These are phyloP conservation scores for Fragosphaeria purpurea DNA, from an alignment of 2,329 filamentous ascomycete genomes.

Conservation along the genomic window DNA sequence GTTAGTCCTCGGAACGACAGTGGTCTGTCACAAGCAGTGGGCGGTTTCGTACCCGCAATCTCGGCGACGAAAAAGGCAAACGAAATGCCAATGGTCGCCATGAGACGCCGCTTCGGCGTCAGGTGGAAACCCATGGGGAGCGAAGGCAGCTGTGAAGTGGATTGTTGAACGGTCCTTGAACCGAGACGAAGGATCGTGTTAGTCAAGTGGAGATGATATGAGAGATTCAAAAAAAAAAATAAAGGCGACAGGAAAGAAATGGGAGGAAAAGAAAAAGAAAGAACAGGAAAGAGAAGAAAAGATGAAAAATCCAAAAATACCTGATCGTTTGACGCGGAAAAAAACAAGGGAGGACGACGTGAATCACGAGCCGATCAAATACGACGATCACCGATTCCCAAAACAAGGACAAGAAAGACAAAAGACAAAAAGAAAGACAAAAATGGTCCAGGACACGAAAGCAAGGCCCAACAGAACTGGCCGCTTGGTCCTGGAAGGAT, in stretches of 20 bases:
- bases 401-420: neutral
- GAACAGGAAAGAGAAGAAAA: neutral
- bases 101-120: slow-evolving; percentile 35
- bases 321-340: neutral
- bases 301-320: neutral
- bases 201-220: neutral
- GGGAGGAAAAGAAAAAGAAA: neutral
- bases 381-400: too few relatives aligned
- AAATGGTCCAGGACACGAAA: neutral
- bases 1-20: neutral
- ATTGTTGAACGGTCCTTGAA: too few relatives aligned
- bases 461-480: too few relatives aligned
- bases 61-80: slow-evolving; percentile 42
- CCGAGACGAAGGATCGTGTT: too few relatives aligned
- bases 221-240: neutral
- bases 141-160: too few relatives aligned
- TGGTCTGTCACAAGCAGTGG: neutral
- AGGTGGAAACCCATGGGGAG: slow-evolving; percentile 25
- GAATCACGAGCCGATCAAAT: neutral
- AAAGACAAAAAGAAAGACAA: neutral
- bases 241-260: neutral
- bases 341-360: neutral
- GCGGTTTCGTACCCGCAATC: slow-evolving; percentile 29
- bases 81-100: slow-evolving; percentile 38
- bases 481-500: too few relatives aligned